Evolutionary conservation across 352 stramenopile genomes (phyloP).

Genomic region (Albugo laibachii): DNA sequence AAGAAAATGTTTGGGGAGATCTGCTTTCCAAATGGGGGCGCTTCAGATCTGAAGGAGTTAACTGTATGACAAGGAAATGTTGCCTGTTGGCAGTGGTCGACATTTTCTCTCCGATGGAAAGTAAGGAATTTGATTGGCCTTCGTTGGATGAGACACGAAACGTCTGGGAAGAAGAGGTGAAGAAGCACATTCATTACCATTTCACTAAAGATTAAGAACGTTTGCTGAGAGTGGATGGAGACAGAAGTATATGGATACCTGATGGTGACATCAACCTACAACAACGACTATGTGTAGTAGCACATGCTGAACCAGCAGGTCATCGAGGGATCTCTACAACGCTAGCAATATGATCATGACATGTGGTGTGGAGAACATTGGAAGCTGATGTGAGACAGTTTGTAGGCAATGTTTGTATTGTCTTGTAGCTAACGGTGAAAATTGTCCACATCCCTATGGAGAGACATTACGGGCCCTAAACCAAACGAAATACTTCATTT

Average conservation of each 20-base stretch:
- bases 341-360: neutral
- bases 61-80: no score
- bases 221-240: neutral
- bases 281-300: conserved; percentile 9
- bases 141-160: neutral
- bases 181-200: no score
- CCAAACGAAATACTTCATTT: conserved; percentile 20
- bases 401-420: neutral
- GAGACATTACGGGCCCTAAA: conserved; percentile 7
- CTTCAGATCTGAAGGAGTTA: no score
- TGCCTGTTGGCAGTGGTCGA: neutral
- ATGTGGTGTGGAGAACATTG: conserved; percentile 7
- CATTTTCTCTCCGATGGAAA: conserved; percentile 2
- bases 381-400: conserved; percentile 7
- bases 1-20: conserved; percentile 14
- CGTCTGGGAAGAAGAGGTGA: neutral
- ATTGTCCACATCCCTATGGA: conserved; percentile 8
- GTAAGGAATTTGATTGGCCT: conserved; percentile 6
- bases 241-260: conserved; percentile 10
- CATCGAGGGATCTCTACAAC: conserved; percentile 11
- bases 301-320: conserved; percentile 7
- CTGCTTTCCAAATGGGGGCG: conserved; percentile 10
- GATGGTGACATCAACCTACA: conserved; percentile 6
- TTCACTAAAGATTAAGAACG: conserved; percentile 1
- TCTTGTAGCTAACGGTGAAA: conserved; percentile 2